phyloP scores from a whole-genome alignment of 345 rosid species.

The Citrus mangshanensis region DNA sequence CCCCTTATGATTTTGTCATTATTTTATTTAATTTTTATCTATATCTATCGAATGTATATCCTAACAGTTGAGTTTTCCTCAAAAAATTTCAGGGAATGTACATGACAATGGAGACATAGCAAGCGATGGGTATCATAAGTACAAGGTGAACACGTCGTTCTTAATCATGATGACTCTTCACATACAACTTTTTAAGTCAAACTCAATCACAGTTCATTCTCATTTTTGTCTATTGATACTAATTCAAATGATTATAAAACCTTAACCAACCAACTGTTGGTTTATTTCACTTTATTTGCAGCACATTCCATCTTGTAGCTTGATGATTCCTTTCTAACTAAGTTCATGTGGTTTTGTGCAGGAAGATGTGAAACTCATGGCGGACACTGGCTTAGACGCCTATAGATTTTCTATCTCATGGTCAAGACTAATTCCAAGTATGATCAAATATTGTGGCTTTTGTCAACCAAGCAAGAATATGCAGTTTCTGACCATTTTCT shows the following conservation, averaged over 20 bases:
- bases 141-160: constrained; percentile 39
- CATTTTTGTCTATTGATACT: not conserved
- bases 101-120: constrained; percentile 46
- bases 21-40: not conserved
- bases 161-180: not conserved
- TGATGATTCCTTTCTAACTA: not conserved
- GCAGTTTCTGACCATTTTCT: not conserved
- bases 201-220: not conserved
- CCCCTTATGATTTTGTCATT: no score
- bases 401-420: constrained; percentile 79
- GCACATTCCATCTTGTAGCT: not conserved
- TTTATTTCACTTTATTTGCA: not conserved
- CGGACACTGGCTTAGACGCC: constrained; percentile 54
- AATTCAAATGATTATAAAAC: not conserved
- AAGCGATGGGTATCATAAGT: constrained; percentile 56
- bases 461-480: not conserved
- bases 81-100: constrained; percentile 28
- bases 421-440: constrained; percentile 80
- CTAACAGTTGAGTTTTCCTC: constrained; percentile 1
- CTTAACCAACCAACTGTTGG: not conserved
- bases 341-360: constrained; percentile 17
- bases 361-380: constrained; percentile 86
- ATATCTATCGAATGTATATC: no score
- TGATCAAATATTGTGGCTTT: not conserved
- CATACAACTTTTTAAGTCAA: not conserved